Conservation (phyloP, 768 basidiomycete genomes). For the Cyclocybe cylindracea region DNA sequence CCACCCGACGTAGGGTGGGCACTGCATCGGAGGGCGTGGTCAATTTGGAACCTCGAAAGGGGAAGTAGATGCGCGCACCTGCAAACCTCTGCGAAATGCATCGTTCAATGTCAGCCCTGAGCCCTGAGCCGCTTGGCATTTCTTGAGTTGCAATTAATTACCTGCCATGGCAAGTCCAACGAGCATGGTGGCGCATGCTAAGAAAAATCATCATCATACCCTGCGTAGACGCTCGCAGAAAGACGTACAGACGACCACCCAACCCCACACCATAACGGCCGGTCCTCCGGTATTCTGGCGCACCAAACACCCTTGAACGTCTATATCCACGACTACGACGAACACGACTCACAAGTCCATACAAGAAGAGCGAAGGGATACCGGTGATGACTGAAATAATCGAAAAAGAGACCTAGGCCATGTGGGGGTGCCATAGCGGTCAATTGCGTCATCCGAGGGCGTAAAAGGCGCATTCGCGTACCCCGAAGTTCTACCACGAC, state of each 20-base stretch:
- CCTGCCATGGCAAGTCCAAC: slow-evolving; percentile 80
- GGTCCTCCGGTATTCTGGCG: slow-evolving; percentile 71
- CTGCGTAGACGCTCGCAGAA: not conserved
- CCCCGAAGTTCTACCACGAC: slow-evolving; percentile 60
- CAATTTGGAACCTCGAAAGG: not conserved
- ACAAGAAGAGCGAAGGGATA: slow-evolving; percentile 67
- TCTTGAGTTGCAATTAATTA: slow-evolving; percentile 14
- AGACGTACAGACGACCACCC: slow-evolving; percentile 60
- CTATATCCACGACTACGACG: slow-evolving; percentile 1
- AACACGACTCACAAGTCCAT: slow-evolving; percentile 55
- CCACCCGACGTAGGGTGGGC: slow-evolving; percentile 75
- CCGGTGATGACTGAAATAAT: slow-evolving; percentile 79
- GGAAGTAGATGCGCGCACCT: slow-evolving; percentile 27
- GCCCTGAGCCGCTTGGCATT: not conserved
- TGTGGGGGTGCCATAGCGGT: slow-evolving; percentile 7
- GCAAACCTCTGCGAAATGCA: slow-evolving; percentile 41
- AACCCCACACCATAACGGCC: slow-evolving; percentile 78
- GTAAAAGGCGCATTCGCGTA: slow-evolving; percentile 23
- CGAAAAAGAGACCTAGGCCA: slow-evolving; percentile 58
- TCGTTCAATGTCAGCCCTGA: too few relatives aligned
- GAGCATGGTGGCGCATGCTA: slow-evolving; percentile 67
- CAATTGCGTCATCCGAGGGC: not conserved
- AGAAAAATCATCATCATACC: not conserved
- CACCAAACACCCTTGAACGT: not conserved
- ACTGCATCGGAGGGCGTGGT: slow-evolving; percentile 28